These are phyloP conservation scores for Colletotrichum trifolii DNA, from an alignment of 2,329 filamentous ascomycete species.

Conservation along the genomic window DNA sequence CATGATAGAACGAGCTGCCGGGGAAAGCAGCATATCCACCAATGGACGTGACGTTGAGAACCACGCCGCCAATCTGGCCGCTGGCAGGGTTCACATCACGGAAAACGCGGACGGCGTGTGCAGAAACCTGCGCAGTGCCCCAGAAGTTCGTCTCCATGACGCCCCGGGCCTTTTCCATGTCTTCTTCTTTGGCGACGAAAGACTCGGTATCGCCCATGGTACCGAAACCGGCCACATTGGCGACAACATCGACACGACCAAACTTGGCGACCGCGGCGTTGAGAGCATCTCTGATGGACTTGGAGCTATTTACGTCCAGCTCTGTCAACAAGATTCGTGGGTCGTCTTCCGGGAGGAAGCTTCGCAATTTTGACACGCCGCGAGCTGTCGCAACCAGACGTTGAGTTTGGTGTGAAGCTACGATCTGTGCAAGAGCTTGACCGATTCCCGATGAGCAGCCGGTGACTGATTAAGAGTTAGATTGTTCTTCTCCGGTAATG, in stretches of 20 bases:
- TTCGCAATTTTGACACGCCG: conserved; percentile 46
- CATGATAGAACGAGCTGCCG: conserved; percentile 51
- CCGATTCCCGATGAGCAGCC: conserved; percentile 61
- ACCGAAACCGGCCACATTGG: conserved; percentile 3
- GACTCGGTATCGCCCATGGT: conserved; percentile 15
- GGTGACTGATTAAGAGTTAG: conserved; percentile 47
- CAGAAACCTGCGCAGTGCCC: conserved; percentile 52
- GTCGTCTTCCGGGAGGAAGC: conserved; percentile 50
- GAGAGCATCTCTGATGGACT: conserved; percentile 47
- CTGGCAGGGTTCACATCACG: conserved; percentile 45
- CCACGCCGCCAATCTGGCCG: conserved; percentile 57
- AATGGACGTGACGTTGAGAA: conserved; percentile 67
- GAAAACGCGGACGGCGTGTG: conserved; percentile 50
- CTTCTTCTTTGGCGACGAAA: neutral
- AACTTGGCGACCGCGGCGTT: conserved; percentile 47
- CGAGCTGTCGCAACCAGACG: conserved; percentile 59
- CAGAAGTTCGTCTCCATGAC: conserved; percentile 56
- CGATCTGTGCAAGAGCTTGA: conserved; percentile 49
- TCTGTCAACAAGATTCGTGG: conserved; percentile 59
- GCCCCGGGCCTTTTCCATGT: neutral
- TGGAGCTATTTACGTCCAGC: conserved; percentile 65
- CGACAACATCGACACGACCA: conserved; percentile 5
- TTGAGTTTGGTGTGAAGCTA: conserved; percentile 51
- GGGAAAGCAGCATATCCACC: conserved; percentile 53
- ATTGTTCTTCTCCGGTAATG: no score